phyloP scores from a whole-genome alignment of 441 rosid genomes.

The Omphalea diandra region DNA sequence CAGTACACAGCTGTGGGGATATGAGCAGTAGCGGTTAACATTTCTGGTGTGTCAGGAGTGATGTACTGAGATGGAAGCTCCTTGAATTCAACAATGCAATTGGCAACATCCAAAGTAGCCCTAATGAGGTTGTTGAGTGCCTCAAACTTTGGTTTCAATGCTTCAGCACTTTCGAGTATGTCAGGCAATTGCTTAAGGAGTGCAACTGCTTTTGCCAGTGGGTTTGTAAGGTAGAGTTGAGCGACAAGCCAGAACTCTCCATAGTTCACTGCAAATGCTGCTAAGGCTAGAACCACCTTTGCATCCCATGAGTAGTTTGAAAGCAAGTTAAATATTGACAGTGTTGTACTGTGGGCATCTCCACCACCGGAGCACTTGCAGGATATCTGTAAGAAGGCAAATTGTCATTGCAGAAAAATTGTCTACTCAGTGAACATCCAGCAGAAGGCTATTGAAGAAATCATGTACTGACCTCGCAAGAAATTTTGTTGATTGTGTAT shows the following conservation, averaged over 20 bases:
- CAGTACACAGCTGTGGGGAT: constrained; percentile 78
- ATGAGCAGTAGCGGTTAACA: constrained; percentile 42
- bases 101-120: constrained; percentile 57
- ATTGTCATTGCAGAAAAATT: neutral
- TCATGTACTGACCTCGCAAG: constrained; percentile 49
- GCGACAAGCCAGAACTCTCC: constrained; percentile 79
- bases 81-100: constrained; percentile 54
- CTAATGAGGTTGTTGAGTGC: constrained; percentile 50
- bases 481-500: constrained; percentile 41
- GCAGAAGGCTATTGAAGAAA: neutral
- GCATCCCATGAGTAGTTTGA: constrained; percentile 71
- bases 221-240: constrained; percentile 60
- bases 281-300: constrained; percentile 61
- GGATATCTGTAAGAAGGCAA: too few species aligned
- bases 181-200: constrained; percentile 68
- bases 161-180: constrained; percentile 41
- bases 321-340: constrained; percentile 48
- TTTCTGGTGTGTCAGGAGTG: constrained; percentile 44
- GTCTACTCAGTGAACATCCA: neutral
- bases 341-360: constrained; percentile 53
- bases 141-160: constrained; percentile 51
- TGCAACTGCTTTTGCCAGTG: constrained; percentile 69
- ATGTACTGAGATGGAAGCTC: constrained; percentile 59
- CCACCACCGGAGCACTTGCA: constrained; percentile 62
- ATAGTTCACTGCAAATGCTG: constrained; percentile 75